Base-by-base conservation (phyloP, 2,329 filamentous ascomycete genomes). In the Zymoseptoria crescenta region DNA sequence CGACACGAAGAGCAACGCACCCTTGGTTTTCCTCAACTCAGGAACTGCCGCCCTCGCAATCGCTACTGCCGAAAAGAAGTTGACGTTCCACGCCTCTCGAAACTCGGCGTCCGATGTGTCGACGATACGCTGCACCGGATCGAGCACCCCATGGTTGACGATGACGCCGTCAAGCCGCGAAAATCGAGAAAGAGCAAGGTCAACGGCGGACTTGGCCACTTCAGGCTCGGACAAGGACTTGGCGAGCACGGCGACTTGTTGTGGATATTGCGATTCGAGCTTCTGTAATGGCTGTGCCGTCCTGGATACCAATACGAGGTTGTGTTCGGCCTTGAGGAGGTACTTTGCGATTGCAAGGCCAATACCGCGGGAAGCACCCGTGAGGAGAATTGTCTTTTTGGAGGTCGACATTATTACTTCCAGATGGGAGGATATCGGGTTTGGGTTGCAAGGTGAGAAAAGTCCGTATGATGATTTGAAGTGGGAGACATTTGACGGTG, bases 111-210 rank as follows among this genome's bases (percentile, higher is more conserved):
- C 70, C n/a, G 83, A 82, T 16, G 81, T 80, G 57, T 93, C 83
- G 3, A 77, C 84, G 51, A 97, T 77, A 59, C 83, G 84, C 55
- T 83, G 84, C 49, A 95, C 86, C 1, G 91, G 88, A n/a, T 85
- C 82, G 51, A 99, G 76, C 0, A 85, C 79, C 20, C 91, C 92
- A 71, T 99, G 94, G 73, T 97, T 97, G 62, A 97, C 77, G 10
- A 99, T 84, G 51, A 99, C 72, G 1, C 86, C 88, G 70, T 99
- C 91, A 4, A 99, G 75, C 54, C 78, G 79, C 72, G 90, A 52
- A 50, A 65, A 97, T 0, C 82, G 76, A 28, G 81, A 76, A 9
- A 88, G 69, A 0, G 91, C 87, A 0, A 85, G 75, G 3, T 86
- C 78, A 4, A 90, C 83, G 4, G 88, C 82, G 69, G 82, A 82